Evolutionary conservation across 129 eudicot species (phyloP), one percentile per base, ranked within the genome.

Genomic region (Cynara cardunculus): DNA sequence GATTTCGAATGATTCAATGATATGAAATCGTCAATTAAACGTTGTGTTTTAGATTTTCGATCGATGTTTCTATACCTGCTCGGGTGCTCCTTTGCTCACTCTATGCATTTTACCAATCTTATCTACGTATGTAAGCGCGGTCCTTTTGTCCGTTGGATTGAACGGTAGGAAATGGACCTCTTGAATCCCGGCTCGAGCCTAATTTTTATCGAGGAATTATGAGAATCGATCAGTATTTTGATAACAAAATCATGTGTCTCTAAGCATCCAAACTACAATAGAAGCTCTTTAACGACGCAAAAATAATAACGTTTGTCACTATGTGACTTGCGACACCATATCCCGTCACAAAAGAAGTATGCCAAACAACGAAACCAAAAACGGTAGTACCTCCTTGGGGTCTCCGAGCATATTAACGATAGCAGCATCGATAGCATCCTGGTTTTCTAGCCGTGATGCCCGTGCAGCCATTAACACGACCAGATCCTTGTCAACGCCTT

Each of bases 81-180:
- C 98, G 0, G 98, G 98, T 74, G 98, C 98, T 74, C 98, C 98
- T 89, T 93, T 93, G 92, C 98, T 93, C 76, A 93, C 98, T 84
- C 98, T 88, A 62, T 88, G 97, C 98, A 93, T 93, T 80, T 82
- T 91, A 39, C 97, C 98, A 10, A 59, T 80, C 25, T 83, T 81
- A 78, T 93, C 98, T 18, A 84, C 81, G 81, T 91, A 93, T 3
- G 98, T 93, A 41, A 93, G 90, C 0, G 98, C 97, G 25, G 98
- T 93, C 74, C 98, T 85, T 71, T 93, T 93, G 84, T 93, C 98
- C 18, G 98, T 93, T 32, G 98, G 98, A 84, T 93, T 93, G 69
- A 93, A 93, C 3, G 98, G 98, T 25, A 93, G 91, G 84, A 93
- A 93, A 81, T 93, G 98, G 62, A 93, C 85, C 88, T 93, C 98